A percentile compares a stretch with the other conserved stretches of the same genome.
phyloP scores from a whole-genome alignment of 1,284 basidiomycete species.

The Puccinia hordei region DNA sequence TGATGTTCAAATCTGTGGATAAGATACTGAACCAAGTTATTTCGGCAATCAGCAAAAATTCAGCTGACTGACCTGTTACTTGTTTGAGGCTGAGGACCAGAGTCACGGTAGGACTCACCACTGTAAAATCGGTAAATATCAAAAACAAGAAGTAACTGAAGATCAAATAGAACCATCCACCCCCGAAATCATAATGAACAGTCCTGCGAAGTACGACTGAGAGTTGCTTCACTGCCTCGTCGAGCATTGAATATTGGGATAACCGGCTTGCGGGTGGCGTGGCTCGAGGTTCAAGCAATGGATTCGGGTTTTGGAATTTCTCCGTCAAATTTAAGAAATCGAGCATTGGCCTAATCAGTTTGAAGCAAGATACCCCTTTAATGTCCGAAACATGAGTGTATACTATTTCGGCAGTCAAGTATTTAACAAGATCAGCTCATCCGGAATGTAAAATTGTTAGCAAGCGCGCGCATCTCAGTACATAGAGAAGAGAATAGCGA shows the following conservation, averaged over 20 bases:
- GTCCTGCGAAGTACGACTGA: background rate
- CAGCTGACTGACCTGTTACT: background rate
- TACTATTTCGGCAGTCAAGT: conserved; percentile 1
- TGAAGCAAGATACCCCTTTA: conserved; percentile 5
- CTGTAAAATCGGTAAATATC: conserved; percentile 83
- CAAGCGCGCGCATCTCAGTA: background rate
- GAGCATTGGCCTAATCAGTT: conserved; percentile 8
- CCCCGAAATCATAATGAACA: conserved; percentile 28
- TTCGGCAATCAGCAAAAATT: background rate
- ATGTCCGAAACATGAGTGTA: conserved; percentile 24
- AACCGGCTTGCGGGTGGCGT: background rate
- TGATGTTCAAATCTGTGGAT: conserved; percentile 87
- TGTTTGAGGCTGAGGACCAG: background rate
- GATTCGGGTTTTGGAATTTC: background rate
- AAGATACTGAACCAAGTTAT: conserved; percentile 68
- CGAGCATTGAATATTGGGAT: background rate
- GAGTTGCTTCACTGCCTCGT: background rate
- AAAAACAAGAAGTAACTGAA: conserved; percentile 67
- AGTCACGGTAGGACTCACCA: conserved; percentile 59
- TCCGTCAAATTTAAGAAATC: conserved; percentile 7
- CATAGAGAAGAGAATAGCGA: too few relatives aligned
- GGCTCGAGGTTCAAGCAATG: background rate
- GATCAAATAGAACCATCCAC: conserved; percentile 57
- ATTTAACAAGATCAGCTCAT: background rate
- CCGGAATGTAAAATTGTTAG: background rate